phyloP scores from a whole-genome alignment of 192 early-diverging fungal species.

The Podila horticola region DNA sequence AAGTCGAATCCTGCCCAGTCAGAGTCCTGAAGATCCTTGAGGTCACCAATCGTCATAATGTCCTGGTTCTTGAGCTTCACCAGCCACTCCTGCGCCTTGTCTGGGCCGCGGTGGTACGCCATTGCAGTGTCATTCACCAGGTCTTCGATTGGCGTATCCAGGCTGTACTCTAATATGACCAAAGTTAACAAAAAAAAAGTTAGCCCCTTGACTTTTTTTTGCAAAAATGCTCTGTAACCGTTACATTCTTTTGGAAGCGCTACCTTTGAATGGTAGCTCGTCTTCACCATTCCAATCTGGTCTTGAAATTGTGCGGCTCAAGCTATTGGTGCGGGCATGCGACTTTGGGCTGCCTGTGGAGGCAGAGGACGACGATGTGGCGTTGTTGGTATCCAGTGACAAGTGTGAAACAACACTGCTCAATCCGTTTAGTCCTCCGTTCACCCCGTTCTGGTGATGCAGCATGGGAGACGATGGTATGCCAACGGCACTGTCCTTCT shows the following conservation, averaged over 20 bases:
- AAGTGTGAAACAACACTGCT: slow-evolving; percentile 16
- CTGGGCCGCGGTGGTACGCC: slow-evolving; percentile 71
- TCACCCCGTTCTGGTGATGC: slow-evolving; percentile 12
- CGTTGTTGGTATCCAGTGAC: slow-evolving; percentile 15
- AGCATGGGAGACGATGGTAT: slow-evolving; percentile 41
- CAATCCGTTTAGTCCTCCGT: not conserved
- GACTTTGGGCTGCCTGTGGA: slow-evolving; percentile 6
- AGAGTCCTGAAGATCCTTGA: slow-evolving; percentile 76
- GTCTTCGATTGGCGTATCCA: slow-evolving; percentile 72
- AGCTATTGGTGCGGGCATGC: slow-evolving; percentile 2
- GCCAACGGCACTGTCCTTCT: slow-evolving; percentile 69
- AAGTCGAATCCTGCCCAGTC: slow-evolving; percentile 75
- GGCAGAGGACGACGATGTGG: not conserved
- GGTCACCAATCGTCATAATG: slow-evolving; percentile 83
- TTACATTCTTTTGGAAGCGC: not conserved
- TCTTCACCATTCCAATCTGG: slow-evolving; percentile 22
- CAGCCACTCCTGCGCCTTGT: slow-evolving; percentile 80
- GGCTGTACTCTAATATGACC: slow-evolving; percentile 54
- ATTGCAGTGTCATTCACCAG: slow-evolving; percentile 73
- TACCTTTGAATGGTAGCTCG: slow-evolving; percentile 40
- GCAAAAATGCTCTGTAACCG: not conserved
- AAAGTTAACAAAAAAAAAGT: not conserved
- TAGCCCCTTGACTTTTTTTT: not conserved
- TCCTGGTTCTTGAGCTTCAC: slow-evolving; percentile 74
- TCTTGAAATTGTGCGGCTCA: slow-evolving; percentile 28